Percentiles rank a stretch among this genome's conserved stretches.
These are phyloP conservation scores for Boletus tylopilopsis DNA, from an alignment of 768 basidiomycete species.

Conservation along the genomic window DNA sequence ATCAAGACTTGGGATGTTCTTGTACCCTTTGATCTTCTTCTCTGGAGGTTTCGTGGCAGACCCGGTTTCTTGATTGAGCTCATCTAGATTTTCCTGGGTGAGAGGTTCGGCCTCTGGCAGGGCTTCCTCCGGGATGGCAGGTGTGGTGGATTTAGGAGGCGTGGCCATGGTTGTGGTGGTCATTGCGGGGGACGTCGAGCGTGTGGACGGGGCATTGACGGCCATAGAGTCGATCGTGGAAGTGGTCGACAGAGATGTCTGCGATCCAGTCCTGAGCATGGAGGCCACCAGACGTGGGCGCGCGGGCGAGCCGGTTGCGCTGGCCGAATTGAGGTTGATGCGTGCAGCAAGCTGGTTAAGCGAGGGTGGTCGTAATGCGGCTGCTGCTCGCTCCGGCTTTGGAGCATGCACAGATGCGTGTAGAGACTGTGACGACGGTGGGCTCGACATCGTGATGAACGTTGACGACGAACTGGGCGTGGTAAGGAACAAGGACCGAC, in stretches of 20 bases:
- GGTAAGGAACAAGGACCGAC: slow-evolving; percentile 15
- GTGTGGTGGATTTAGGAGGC: slow-evolving; percentile 39
- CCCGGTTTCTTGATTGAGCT: slow-evolving; percentile 54
- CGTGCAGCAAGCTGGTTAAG: slow-evolving; percentile 81
- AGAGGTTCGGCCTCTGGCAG: slow-evolving; percentile 41
- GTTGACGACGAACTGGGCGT: slow-evolving; percentile 13
- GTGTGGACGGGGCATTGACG: slow-evolving; percentile 63
- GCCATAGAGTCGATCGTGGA: slow-evolving; percentile 55
- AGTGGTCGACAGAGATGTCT: slow-evolving; percentile 50
- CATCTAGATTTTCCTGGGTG: slow-evolving; percentile 63
- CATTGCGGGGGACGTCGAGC: slow-evolving; percentile 63
- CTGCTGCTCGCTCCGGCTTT: slow-evolving; percentile 35
- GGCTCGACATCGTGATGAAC: slow-evolving; percentile 28
- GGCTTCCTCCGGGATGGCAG: slow-evolving; percentile 35
- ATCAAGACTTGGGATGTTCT: slow-evolving; percentile 84
- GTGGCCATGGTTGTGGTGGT: slow-evolving; percentile 42
- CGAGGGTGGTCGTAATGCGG: slow-evolving; percentile 55
- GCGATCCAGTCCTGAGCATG: slow-evolving; percentile 58
- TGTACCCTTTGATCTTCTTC: slow-evolving; percentile 61
- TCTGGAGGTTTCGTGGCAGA: slow-evolving; percentile 25
- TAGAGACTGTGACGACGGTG: slow-evolving; percentile 27
- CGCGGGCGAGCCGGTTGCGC: slow-evolving; percentile 23
- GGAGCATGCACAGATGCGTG: slow-evolving; percentile 33
- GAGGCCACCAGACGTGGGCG: slow-evolving; percentile 76
- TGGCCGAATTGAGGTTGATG: slow-evolving; percentile 46